Conservation (phyloP, 2,329 filamentous ascomycete species). For the Zymoseptoria brevis region DNA sequence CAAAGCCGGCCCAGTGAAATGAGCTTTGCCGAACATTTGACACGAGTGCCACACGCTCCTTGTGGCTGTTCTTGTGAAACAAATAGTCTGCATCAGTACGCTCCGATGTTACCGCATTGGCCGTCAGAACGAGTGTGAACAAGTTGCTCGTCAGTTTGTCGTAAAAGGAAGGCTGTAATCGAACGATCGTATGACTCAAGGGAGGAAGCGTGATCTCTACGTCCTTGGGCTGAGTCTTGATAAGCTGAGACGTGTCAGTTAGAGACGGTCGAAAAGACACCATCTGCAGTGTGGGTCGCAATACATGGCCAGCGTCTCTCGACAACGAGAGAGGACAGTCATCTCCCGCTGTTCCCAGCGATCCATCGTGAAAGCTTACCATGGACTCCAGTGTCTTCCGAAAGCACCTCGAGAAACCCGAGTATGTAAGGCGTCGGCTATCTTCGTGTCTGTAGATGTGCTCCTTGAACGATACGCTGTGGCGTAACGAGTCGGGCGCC, state of each 20-base stretch:
- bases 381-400: conserved; percentile 63
- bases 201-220: conserved; percentile 61
- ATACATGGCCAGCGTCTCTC: not conserved
- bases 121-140: conserved; percentile 74
- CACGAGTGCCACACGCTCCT: conserved; percentile 59
- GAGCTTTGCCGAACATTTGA: conserved; percentile 73
- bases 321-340: not conserved
- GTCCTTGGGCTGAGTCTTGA: conserved; percentile 70
- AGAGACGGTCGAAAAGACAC: not conserved
- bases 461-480: conserved; percentile 57
- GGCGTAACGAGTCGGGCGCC: conserved; percentile 48
- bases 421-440: conserved; percentile 47
- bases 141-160: conserved; percentile 77
- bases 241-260: conserved; percentile 39
- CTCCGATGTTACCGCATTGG: conserved; percentile 84
- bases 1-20: conserved; percentile 79
- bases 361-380: not conserved
- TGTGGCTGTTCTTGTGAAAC: conserved; percentile 68
- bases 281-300: not conserved
- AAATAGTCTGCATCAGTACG: conserved; percentile 78
- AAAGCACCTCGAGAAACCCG: conserved; percentile 57
- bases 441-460: conserved; percentile 54
- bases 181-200: conserved; percentile 62
- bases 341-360: not conserved
- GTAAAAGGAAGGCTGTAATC: conserved; percentile 73